Conservation (phyloP, 257 asterid species). For the Handroanthus guayacan region DNA sequence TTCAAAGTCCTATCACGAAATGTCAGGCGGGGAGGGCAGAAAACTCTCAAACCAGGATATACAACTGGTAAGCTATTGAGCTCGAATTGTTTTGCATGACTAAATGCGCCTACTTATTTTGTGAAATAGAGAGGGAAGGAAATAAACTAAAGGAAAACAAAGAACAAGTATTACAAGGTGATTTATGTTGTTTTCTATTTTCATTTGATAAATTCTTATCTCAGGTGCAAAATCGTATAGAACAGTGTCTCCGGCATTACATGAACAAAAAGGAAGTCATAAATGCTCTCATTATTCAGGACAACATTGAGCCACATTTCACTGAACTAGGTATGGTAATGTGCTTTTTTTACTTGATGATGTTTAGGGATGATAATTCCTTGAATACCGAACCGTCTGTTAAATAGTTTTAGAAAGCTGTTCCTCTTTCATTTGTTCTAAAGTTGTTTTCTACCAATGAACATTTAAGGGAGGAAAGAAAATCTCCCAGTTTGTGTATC, state of each 20-base stretch:
- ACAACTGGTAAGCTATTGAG: slow-evolving; percentile 57
- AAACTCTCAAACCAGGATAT: slow-evolving; percentile 55
- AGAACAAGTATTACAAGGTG: background rate
- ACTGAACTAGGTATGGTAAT: slow-evolving; percentile 68
- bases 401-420: background rate
- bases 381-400: slow-evolving; percentile 7
- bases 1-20: slow-evolving; percentile 32
- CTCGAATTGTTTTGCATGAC: background rate
- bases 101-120: background rate
- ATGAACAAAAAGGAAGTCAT: slow-evolving; percentile 83
- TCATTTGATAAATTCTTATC: slow-evolving; percentile 30
- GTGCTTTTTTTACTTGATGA: slow-evolving; percentile 20
- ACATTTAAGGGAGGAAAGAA: background rate
- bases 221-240: slow-evolving; percentile 82
- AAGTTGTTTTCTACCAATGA: background rate
- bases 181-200: background rate
- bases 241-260: slow-evolving; percentile 73
- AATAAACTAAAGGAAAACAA: background rate
- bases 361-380: slow-evolving; percentile 9
- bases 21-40: slow-evolving; percentile 64
- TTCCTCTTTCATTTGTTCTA: slow-evolving; percentile 9
- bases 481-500: slow-evolving; percentile 13
- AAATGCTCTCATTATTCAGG: slow-evolving; percentile 57
- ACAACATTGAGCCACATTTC: slow-evolving; percentile 68
- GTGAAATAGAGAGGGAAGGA: background rate